Evolutionary conservation across 345 rosid genomes (phyloP).

Genomic region (Pseudoturritis turrita): DNA sequence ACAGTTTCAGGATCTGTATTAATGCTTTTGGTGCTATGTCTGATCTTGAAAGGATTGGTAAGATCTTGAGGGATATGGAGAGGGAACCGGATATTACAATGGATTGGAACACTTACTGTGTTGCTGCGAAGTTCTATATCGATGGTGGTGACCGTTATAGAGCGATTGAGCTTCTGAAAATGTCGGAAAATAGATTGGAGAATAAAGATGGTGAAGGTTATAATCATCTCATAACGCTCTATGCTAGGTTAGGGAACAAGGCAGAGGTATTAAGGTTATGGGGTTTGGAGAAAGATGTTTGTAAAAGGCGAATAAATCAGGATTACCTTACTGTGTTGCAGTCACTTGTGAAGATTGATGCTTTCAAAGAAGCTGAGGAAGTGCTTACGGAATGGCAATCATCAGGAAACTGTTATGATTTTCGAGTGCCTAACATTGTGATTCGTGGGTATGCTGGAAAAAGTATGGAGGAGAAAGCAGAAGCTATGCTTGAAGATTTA

Average conservation of each 20-base stretch:
- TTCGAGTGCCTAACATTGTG: constrained; percentile 48
- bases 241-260: constrained; percentile 58
- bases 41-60: constrained; percentile 54
- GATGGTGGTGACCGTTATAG: constrained; percentile 43
- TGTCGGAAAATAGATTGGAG: constrained; percentile 56
- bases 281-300: constrained; percentile 55
- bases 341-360: constrained; percentile 67
- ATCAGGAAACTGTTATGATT: constrained; percentile 56
- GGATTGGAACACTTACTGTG: constrained; percentile 89
- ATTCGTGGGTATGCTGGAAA: constrained; percentile 41
- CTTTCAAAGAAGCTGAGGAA: constrained; percentile 60
- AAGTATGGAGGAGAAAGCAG: constrained; percentile 52
- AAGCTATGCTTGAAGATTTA: constrained; percentile 49
- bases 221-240: constrained; percentile 66
- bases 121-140: constrained; percentile 65
- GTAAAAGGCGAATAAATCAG: constrained; percentile 60
- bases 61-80: constrained; percentile 66
- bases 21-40: constrained; percentile 62
- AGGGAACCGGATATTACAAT: constrained; percentile 40
- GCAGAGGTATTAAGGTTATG: constrained; percentile 67
- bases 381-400: constrained; percentile 64
- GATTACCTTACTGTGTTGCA: constrained; percentile 59
- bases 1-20: constrained; percentile 71
- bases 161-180: constrained; percentile 51
- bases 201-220: constrained; percentile 68